Conservation (phyloP, 176 grass and related monocot species). For the Cocos nucifera region DNA sequence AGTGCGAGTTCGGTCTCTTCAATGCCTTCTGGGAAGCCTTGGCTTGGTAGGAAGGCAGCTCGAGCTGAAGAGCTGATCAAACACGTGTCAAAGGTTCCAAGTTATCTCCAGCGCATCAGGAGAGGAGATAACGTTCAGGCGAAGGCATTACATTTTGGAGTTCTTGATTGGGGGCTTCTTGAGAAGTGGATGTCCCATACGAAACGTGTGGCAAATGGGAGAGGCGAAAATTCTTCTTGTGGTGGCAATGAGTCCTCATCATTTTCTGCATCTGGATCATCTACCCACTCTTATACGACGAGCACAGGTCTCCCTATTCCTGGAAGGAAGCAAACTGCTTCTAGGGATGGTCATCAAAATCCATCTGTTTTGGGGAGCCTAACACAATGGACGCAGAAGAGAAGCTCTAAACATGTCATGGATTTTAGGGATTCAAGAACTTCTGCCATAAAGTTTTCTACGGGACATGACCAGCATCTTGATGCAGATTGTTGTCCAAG, state of each 20-base stretch:
- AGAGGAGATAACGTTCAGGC: constrained; percentile 48
- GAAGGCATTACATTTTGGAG: constrained; percentile 77
- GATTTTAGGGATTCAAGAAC: constrained; percentile 34
- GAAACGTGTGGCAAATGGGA: constrained; percentile 29
- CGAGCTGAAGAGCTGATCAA: constrained; percentile 76
- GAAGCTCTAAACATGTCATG: constrained; percentile 16
- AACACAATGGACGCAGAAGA: constrained; percentile 18
- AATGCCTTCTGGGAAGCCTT: constrained; percentile 58
- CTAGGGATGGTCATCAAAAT: constrained; percentile 23
- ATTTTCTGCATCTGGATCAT: constrained; percentile 29
- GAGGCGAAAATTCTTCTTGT: constrained; percentile 33
- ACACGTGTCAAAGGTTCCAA: constrained; percentile 88
- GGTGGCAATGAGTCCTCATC: constrained; percentile 26
- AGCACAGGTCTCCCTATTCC: constrained; percentile 40
- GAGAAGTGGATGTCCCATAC: constrained; percentile 62
- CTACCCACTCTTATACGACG: constrained; percentile 29
- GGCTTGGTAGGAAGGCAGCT: constrained; percentile 50
- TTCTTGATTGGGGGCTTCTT: constrained; percentile 84
- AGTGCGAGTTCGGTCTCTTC: constrained; percentile 19
- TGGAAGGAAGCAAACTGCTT: constrained; percentile 39
- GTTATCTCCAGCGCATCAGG: constrained; percentile 56
- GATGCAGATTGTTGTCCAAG: constrained; percentile 14
- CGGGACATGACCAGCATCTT: constrained; percentile 24
- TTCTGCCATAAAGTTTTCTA: constrained; percentile 28
- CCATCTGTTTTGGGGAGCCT: constrained; percentile 22